Conservation (phyloP, 2,329 filamentous ascomycete species). For the Corinectria fuckeliana region DNA sequence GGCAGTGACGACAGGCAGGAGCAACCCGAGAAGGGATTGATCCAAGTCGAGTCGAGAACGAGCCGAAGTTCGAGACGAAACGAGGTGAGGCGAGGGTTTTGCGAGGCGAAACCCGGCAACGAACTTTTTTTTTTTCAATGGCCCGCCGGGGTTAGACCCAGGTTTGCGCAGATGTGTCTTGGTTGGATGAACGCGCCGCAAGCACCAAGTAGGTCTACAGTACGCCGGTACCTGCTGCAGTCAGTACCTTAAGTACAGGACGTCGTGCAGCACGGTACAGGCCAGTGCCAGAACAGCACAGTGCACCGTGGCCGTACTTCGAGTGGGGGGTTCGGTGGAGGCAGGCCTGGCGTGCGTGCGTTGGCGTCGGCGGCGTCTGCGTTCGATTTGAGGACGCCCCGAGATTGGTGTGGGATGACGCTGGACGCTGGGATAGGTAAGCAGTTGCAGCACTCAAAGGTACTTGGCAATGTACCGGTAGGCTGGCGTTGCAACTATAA, state of each 20-base stretch:
- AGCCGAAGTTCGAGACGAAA: conserved; percentile 25
- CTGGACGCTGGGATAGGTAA: not conserved
- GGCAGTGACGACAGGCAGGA: conserved; percentile 5
- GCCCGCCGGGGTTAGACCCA: conserved; percentile 26
- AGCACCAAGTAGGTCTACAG: conserved; percentile 1
- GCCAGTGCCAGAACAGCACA: not conserved
- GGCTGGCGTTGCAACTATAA: not conserved
- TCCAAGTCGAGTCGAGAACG: conserved; percentile 24
- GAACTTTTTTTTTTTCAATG: conserved; percentile 33
- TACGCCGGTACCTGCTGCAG: conserved; percentile 15
- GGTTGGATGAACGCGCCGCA: conserved; percentile 24
- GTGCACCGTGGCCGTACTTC: not conserved
- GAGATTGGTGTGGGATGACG: conserved; percentile 1
- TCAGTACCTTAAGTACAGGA: conserved; percentile 11
- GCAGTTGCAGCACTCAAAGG: not conserved
- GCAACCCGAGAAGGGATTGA: conserved; percentile 25
- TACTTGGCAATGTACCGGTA: too few relatives aligned
- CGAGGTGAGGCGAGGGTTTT: conserved; percentile 25
- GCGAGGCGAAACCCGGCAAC: conserved; percentile 25
- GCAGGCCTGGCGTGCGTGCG: conserved; percentile 28
- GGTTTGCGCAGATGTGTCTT: not conserved
- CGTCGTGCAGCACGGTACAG: conserved; percentile 3
- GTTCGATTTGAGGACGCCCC: conserved; percentile 5
- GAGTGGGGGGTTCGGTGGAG: conserved; percentile 29
- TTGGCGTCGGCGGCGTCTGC: conserved; percentile 12